Base-by-base conservation (phyloP, 116 monocot genomes). In the Posidonia oceanica region DNA sequence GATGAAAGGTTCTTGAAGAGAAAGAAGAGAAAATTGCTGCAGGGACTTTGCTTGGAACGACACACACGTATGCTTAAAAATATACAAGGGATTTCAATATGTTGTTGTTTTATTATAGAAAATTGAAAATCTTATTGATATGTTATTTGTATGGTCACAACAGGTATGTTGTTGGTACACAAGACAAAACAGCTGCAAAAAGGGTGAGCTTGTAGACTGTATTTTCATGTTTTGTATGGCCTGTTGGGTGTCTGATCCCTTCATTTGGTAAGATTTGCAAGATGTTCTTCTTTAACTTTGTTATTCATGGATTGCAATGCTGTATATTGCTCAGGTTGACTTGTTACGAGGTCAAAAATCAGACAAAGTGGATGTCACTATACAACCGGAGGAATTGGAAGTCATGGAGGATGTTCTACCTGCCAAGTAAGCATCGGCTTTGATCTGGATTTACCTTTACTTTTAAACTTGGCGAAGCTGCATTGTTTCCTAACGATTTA, bases 301-400 rank as follows among this genome's bases (percentile, higher is more conserved):
- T 29, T 13, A 14, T 22, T 52, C n/a, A 51, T 39, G 64, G n/a
- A 65, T 67, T 67, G 7, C 48, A 10, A 29, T 68, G 39, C 7
- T 66, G 52, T 68, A 15, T 53, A 36, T 51, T 68, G 22, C 36
- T 53, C 54, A 97, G 97, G 97, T 98, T 84, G 97, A 98, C 80
- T 87, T 98, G 71, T 75, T 98, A 17, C 89, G 90, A 3, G 93
- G 93, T 37, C 97, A 89, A 66, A 98, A 98, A 76, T 63, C 97
- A 66, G 97, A 98, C 68, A 98, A 98, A 76, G 92, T 98, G 68
- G 97, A 98, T 76, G 97, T 98, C 36, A 98, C 97, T 36, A 85
- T 98, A 77, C 89, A 89, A 54, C 97, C 97, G 4, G 97, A 98
- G 74, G 97, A 98, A 71, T 71, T 98, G 75, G 97, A 98, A 72